phyloP scores from a whole-genome alignment of 78 protist genomes.

The Chrysochromulina tobinii region DNA sequence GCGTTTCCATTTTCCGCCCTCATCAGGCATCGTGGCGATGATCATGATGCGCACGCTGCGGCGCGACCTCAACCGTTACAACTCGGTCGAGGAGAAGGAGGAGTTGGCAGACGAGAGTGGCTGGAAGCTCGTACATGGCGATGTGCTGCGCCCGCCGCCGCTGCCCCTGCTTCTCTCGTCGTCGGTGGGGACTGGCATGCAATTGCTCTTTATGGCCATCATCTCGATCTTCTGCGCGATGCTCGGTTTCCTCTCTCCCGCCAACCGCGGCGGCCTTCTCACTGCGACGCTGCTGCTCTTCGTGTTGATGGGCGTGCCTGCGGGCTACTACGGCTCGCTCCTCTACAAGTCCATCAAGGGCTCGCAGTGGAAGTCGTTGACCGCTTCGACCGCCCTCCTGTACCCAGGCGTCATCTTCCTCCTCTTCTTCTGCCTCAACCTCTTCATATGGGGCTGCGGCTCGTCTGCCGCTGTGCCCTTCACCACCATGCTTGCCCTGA shows the following conservation, averaged over 20 bases:
- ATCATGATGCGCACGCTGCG: slow-evolving; percentile 51
- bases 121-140: slow-evolving; percentile 98
- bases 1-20: no score
- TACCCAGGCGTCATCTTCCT: slow-evolving; percentile 71
- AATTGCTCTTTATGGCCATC: slow-evolving; percentile 22
- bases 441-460: slow-evolving; percentile 53
- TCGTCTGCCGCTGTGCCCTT: slow-evolving; percentile 71
- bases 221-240: slow-evolving; percentile 71
- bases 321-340: slow-evolving; percentile 28
- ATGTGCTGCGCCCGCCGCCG: slow-evolving; percentile 94
- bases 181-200: slow-evolving; percentile 8
- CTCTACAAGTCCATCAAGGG: slow-evolving; percentile 71
- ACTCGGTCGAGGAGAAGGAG: slow-evolving; percentile 38
- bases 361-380: slow-evolving; percentile 76
- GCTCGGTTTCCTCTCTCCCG: slow-evolving; percentile 96
- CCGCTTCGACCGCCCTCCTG: slow-evolving; percentile 60
- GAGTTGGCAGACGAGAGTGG: slow-evolving; percentile 84
- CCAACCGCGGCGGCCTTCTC: slow-evolving; percentile 88
- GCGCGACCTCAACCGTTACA: slow-evolving; percentile 28
- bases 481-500: slow-evolving; percentile 59
- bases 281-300: slow-evolving; percentile 84
- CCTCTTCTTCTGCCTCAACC: slow-evolving; percentile 65
- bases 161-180: slow-evolving; percentile 68
- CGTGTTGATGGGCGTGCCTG: slow-evolving; percentile 80
- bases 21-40: slow-evolving; percentile 72